These are phyloP conservation scores for Spathaspora boniae DNA, from an alignment of 805 yeast species.

Conservation along the genomic window DNA sequence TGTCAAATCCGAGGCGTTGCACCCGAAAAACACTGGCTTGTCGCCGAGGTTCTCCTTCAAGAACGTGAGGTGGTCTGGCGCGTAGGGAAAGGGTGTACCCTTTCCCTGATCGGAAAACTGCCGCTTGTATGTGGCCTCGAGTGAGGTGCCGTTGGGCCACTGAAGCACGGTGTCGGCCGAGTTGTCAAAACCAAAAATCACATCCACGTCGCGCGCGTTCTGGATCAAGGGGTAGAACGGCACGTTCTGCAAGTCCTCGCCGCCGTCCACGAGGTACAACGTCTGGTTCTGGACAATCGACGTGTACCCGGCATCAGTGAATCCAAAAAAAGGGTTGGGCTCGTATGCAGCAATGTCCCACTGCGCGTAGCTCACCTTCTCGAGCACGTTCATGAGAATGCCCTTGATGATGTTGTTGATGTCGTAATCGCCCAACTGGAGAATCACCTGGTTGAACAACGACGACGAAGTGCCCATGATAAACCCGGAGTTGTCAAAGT, in stretches of 20 bases:
- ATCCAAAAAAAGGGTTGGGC: conserved; percentile 63
- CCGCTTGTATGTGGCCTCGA: conserved; percentile 31
- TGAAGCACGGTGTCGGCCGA: conserved; percentile 19
- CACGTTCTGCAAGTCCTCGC: conserved; percentile 37
- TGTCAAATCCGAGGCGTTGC: conserved; percentile 44
- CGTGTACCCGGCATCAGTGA: conserved; percentile 26
- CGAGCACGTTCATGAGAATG: conserved; percentile 22
- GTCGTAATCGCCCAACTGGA: conserved; percentile 43
- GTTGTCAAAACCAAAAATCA: conserved; percentile 41
- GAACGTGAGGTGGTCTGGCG: conserved; percentile 68
- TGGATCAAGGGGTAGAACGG: conserved; percentile 35
- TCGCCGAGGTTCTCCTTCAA: conserved; percentile 56
- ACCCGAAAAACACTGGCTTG: conserved; percentile 79
- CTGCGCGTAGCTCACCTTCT: conserved; percentile 43
- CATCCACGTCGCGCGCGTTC: conserved; percentile 26
- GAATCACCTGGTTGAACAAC: conserved; percentile 43
- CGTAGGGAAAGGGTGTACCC: conserved; percentile 72
- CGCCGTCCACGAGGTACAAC: conserved; percentile 37
- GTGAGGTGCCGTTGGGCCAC: conserved; percentile 40
- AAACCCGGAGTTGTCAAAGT: conserved; percentile 39
- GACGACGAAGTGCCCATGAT: conserved; percentile 39
- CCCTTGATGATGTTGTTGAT: conserved; percentile 15
- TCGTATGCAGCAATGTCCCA: conserved; percentile 66
- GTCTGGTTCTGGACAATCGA: conserved; percentile 20
- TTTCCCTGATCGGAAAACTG: conserved; percentile 44